Conservation (phyloP, 1,284 basidiomycete genomes). For the Rhizoctonia solani region DNA sequence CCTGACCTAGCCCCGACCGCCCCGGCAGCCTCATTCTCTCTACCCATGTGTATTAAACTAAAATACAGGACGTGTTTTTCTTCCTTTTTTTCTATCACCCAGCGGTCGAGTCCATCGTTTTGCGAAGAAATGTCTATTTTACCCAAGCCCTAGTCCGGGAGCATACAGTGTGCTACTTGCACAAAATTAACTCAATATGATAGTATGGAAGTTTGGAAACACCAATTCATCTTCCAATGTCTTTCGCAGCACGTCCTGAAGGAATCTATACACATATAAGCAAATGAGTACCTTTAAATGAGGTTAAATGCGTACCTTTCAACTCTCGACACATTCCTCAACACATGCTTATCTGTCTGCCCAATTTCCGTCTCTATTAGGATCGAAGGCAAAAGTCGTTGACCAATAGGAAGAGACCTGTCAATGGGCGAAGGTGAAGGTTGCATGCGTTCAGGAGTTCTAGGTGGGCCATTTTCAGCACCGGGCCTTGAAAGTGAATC, state of each 20-base stretch:
- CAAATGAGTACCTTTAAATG: no score
- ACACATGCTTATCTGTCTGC: conserved; percentile 91
- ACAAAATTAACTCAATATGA: conserved; percentile 49
- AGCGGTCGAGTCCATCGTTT: background rate
- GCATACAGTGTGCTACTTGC: conserved; percentile 5
- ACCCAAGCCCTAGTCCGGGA: background rate
- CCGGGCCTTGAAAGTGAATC: conserved; percentile 42
- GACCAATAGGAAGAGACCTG: conserved; percentile 60
- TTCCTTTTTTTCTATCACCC: background rate
- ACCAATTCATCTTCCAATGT: conserved; percentile 93
- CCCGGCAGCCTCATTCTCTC: background rate
- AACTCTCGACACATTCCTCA: conserved; percentile 96
- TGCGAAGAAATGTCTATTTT: background rate
- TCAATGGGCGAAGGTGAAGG: conserved; percentile 31
- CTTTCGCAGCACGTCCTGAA: conserved; percentile 92
- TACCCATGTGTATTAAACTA: conserved; percentile 17
- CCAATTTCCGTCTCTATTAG: conserved; percentile 97
- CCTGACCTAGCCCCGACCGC: background rate
- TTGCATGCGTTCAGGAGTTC: background rate
- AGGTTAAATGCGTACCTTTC: conserved; percentile 59
- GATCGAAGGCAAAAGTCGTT: conserved; percentile 86
- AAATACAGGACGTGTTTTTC: conserved; percentile 25
- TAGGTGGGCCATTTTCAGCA: conserved; percentile 38
- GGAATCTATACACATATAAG: conserved; percentile 56
- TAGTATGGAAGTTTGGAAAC: conserved; percentile 90